Percentiles rank a stretch among this genome's conserved stretches.
phyloP scores from a whole-genome alignment of 2,329 filamentous ascomycete genomes.

The Aspergillus fischeri region DNA sequence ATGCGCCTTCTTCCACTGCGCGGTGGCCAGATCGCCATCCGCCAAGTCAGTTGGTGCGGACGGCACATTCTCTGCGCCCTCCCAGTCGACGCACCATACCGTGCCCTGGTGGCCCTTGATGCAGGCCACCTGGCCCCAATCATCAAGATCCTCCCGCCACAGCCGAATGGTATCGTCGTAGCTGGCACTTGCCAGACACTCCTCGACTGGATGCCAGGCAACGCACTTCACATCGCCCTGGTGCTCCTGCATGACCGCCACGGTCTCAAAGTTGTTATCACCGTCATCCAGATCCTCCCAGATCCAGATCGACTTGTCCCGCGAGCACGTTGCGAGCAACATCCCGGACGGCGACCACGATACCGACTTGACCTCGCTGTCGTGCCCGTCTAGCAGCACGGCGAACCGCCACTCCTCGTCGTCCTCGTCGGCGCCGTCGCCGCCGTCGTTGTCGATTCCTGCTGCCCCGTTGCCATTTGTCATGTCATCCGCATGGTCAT shows the following conservation, averaged over 20 bases:
- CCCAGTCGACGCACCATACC: conserved; percentile 80
- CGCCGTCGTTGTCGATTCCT: conserved; percentile 22
- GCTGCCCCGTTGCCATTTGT: conserved; percentile 23
- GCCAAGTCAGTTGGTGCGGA: conserved; percentile 5
- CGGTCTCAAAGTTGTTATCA: conserved; percentile 94
- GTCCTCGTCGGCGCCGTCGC: conserved; percentile 48
- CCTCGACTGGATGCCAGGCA: conserved; percentile 77
- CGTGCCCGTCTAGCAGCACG: conserved; percentile 88
- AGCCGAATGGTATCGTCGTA: conserved; percentile 90
- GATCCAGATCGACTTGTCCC: conserved; percentile 96
- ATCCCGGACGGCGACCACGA: conserved; percentile 61
- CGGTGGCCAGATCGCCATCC: background rate
- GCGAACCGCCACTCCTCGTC: conserved; percentile 89
- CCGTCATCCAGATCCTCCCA: conserved; percentile 88
- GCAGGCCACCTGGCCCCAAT: conserved; percentile 86
- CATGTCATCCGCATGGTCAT: conserved; percentile 17
- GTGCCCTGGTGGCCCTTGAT: conserved; percentile 78
- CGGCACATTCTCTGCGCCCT: conserved; percentile 40
- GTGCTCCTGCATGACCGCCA: conserved; percentile 91
- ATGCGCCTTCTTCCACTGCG: conserved; percentile 28
- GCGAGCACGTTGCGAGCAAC: conserved; percentile 81
- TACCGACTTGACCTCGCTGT: conserved; percentile 88
- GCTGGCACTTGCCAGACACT: conserved; percentile 82
- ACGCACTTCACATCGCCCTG: conserved; percentile 94
- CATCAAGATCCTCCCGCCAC: conserved; percentile 86